Base-by-base conservation (phyloP, 768 basidiomycete species). In the Tremella fuciformis region DNA sequence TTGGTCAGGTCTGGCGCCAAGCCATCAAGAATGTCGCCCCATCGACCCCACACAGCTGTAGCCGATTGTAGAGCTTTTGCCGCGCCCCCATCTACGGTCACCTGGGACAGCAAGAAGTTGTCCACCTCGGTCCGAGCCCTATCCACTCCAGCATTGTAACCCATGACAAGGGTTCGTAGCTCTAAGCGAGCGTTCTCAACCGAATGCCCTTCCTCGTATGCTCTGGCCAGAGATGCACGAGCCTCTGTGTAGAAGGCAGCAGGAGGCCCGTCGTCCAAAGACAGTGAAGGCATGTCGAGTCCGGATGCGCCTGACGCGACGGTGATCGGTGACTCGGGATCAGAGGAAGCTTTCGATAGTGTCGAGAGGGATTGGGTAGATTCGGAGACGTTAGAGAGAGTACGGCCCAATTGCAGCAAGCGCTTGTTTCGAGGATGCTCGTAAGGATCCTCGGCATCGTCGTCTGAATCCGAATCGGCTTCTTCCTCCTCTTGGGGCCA, bases 81-180 rank as follows among this genome's bases (percentile, higher is more conserved):
- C 0, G 82, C 80, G 29, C 81, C 83, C 1, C 83, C 82, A 1
- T 85, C 80, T 41, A 90, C 77, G 50, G 79, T 80, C 47, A 92
- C 86, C 59, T 83, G 83, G 59, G 85, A 84, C 55, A 94, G 85
- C 58, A 98, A 82, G 39, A 85, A 88, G n/a, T 82, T 82, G 38
- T 97, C 81, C n/a, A 97, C 89, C 15, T 88, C 88, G 76, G 92
- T 88, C 52, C 88, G 82, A 15, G 96, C 92, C 51, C 85, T 82
- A n/a, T 82, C 83, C 18, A 96, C 82, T 11, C 89, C 84, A 24
- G 97, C 94, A 69, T 97, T 98, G 69, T 87, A 89, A 37, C 91
- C 91, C 90, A 98, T 94, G 50, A 93, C 88, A 46, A 99, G 83
- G 44, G 94, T 96, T 79, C 94, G 91, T 59, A 98, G 82, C 74